Conservation (phyloP, 805 yeast genomes). For the Brettanomyces custersianus region DNA sequence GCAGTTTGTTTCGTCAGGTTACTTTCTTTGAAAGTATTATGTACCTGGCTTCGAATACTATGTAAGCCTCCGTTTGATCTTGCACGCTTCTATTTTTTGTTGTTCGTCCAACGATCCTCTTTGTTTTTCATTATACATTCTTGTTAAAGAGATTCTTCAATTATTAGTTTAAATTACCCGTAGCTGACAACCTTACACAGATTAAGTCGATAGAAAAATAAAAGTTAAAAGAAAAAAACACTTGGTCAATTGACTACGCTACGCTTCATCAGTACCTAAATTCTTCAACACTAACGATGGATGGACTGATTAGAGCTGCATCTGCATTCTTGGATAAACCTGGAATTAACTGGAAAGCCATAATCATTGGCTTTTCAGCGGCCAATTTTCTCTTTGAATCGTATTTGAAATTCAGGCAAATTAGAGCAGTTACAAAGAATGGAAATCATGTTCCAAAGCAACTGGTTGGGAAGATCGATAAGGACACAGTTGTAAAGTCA, state of each 20-base stretch:
- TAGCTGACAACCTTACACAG: too few relatives aligned
- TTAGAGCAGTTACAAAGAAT: conserved; percentile 43
- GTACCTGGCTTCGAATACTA: too few relatives aligned
- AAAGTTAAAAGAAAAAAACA: too few relatives aligned
- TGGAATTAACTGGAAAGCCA: conserved; percentile 68
- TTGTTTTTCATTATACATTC: background rate
- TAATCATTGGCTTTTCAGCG: conserved; percentile 65
- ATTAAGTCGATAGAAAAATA: too few relatives aligned
- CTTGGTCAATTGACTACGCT: too few relatives aligned
- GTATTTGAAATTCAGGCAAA: conserved; percentile 70
- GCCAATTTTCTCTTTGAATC: conserved; percentile 72
- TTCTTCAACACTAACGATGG: conserved; percentile 9
- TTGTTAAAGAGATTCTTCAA: background rate
- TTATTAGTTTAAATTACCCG: too few relatives aligned
- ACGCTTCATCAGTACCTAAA: too few relatives aligned
- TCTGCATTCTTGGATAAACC: conserved; percentile 55
- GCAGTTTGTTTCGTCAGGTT: too few relatives aligned
- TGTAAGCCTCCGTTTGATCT: too few relatives aligned
- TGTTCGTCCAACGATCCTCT: conserved; percentile 1
- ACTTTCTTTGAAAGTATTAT: too few relatives aligned
- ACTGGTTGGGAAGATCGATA: conserved; percentile 58
- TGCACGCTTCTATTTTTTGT: too few relatives aligned
- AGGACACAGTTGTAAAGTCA: conserved; percentile 67
- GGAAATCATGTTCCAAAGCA: conserved; percentile 50
- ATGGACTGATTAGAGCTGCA: conserved; percentile 26